Base-by-base conservation (phyloP, 169 alveolate species). In the Eimeria necatrix region DNA sequence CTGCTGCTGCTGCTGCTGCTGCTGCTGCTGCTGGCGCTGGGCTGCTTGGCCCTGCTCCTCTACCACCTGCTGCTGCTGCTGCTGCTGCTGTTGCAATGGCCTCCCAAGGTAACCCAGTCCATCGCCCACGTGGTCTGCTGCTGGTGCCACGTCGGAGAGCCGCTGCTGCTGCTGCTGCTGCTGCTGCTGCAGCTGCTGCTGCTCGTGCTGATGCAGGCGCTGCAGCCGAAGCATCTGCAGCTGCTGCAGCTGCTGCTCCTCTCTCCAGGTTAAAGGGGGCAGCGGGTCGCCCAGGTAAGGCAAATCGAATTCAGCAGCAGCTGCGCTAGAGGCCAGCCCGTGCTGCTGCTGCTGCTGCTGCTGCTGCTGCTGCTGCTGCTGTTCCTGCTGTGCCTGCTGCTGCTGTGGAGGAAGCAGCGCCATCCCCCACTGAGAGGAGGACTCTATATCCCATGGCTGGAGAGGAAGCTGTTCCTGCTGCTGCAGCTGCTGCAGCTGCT, bases 1-100 rank as follows among this genome's bases (percentile, higher is more conserved):
- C 76, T 64, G 76, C 76, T 64, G 76, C 26, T 64, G 76, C 76
- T n/a, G 18, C 26, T 64, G 76, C 76, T 64, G 76, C 26, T 14
- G 76, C 64, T 14, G 64, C 14, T 56, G 64, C 14, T 56, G 64
- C 14, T 56, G 64, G 8, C 14, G 64, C 64, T 56, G 20, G 8
- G 14, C 20, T 56, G 8, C 20, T 56, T 56, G 64, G 8, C 14
- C 20, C 14, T 56, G 64, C 14, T 56, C 20, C 64, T 56, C 64
- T 56, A 56, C 20, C 64, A 9, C 20, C 14, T 56, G 64, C 64
- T 56, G 64, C 76, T 64, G 76, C 26, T 64, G 76, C 76, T 64
- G 76, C 76, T 64, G 41, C 26, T n/a, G 76, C 76, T 64, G 76
- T 20, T 64, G 76, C 14, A 24, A 5, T 64, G 14, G 41, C 20